These are phyloP conservation scores for Clonostachys rhizophaga DNA, from an alignment of 2,329 filamentous ascomycete species.

Conservation along the genomic window DNA sequence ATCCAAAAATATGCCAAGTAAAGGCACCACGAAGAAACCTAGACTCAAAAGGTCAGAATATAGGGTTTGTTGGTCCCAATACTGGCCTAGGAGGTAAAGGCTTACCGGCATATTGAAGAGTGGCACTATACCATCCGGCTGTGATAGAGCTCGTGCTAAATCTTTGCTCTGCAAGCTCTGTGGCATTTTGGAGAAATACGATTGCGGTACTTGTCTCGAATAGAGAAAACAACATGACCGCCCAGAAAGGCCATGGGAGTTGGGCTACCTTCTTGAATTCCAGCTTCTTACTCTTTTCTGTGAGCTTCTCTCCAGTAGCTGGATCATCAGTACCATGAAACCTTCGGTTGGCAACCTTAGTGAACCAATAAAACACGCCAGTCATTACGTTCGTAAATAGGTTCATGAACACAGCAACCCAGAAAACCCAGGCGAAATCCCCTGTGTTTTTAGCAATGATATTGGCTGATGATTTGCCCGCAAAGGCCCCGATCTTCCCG, in stretches of 20 bases:
- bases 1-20: constrained; percentile 45
- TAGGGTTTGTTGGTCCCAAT: too few species aligned
- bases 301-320: constrained; percentile 51
- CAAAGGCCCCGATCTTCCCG: constrained; percentile 53
- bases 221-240: constrained; percentile 37
- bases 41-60: too few species aligned
- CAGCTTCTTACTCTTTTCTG: constrained; percentile 50
- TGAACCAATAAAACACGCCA: constrained; percentile 46
- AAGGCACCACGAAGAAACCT: constrained; percentile 46
- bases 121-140: constrained; percentile 47
- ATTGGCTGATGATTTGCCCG: constrained; percentile 53
- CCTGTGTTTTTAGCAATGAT: constrained; percentile 49
- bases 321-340: constrained; percentile 40
- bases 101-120: constrained; percentile 34
- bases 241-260: constrained; percentile 55
- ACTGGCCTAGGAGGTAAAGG: too few species aligned
- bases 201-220: constrained; percentile 46
- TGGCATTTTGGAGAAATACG: constrained; percentile 48
- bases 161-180: constrained; percentile 49
- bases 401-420: constrained; percentile 56
- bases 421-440: constrained; percentile 55
- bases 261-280: constrained; percentile 44
- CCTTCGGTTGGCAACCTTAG: constrained; percentile 34
- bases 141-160: constrained; percentile 41
- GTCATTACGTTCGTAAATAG: constrained; percentile 54